Base-by-base conservation (phyloP, 2,329 filamentous ascomycete species). In the Mollisiaceae sp. region DNA sequence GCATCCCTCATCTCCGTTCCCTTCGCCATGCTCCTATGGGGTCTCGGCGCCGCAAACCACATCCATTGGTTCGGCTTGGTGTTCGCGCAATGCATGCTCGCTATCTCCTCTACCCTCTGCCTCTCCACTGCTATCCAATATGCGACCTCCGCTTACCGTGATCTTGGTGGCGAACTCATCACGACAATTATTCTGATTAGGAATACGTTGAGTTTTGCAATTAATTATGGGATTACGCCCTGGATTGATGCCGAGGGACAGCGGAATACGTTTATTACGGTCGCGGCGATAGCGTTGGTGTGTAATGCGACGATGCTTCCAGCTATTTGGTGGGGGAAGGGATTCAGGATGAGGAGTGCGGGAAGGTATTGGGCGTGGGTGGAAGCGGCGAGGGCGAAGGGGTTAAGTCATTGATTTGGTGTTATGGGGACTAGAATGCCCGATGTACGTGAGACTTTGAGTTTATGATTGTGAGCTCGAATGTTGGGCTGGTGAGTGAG, bases 151-250 rank as follows among this genome's bases (percentile, higher is more conserved):
- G 78, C 76, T 8, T 84, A 83, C 67, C 76, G 79, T 20, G 82
- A 80, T 18, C 71, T 84, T 2, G 77, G 77, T 32, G 82, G 81
- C 0, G 82, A 84, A 68, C 78, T 79, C 1, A 79, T 83, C 56
- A 79, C 82, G 8, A 81, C 82, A 1, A 80, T 83, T 9, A 84
- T 84, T 43, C 62, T 84, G 1, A 70, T 71, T 22, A 75, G 82
- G 8, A 83, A 84, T 65, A 82, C 80, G 0, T 79, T 83, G 76
- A 78, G 75, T 38, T 83, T 83, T 66, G 81, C 80, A 11, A 79
- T 83, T 43, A 79, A 78, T 50, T 85, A 86, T 70, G 83, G 83
- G 14, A 79, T 82, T 41, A 81, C 79, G 0, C 80, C 80, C 0
- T 82, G 80, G 80, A 70, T 81, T 4, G 74, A 74, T 14, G 72